These are phyloP conservation scores for Leptographium wingfieldii DNA, from an alignment of 2,329 filamentous ascomycete genomes.

Conservation along the genomic window DNA sequence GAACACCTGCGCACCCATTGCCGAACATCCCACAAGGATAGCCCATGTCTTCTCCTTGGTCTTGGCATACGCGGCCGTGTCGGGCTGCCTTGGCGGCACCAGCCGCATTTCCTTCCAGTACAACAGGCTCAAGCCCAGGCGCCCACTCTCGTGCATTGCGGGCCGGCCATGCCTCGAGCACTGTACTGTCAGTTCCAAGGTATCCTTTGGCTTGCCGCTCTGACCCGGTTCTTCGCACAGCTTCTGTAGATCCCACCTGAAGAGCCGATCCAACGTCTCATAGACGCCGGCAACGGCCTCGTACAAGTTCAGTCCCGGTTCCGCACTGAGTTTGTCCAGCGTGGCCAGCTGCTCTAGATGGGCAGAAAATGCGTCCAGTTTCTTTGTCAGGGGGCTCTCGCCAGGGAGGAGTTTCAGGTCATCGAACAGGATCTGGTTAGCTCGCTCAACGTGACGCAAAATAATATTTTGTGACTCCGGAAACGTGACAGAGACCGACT, in stretches of 20 bases:
- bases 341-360: conserved; percentile 59
- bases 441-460: conserved; percentile 46
- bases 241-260: conserved; percentile 54
- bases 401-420: conserved; percentile 49
- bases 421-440: conserved; percentile 50
- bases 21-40: conserved; percentile 52
- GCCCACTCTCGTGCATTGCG: conserved; percentile 53
- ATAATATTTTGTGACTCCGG: conserved; percentile 46
- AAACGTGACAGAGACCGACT: conserved; percentile 50
- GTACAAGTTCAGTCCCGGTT: conserved; percentile 59
- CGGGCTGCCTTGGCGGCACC: conserved; percentile 22
- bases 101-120: conserved; percentile 61
- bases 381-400: conserved; percentile 56
- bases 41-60: conserved; percentile 45
- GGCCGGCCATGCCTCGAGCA: conserved; percentile 60
- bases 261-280: conserved; percentile 55
- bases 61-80: background rate
- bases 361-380: conserved; percentile 54
- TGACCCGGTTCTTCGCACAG: conserved; percentile 36
- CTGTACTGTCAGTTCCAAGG: conserved; percentile 44
- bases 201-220: conserved; percentile 32
- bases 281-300: conserved; percentile 66
- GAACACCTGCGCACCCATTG: conserved; percentile 30
- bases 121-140: conserved; percentile 58
- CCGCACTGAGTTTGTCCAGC: conserved; percentile 59